These are phyloP conservation scores for Aspergillus japonicus DNA, from an alignment of 2,329 filamentous ascomycete genomes.

Conservation along the genomic window DNA sequence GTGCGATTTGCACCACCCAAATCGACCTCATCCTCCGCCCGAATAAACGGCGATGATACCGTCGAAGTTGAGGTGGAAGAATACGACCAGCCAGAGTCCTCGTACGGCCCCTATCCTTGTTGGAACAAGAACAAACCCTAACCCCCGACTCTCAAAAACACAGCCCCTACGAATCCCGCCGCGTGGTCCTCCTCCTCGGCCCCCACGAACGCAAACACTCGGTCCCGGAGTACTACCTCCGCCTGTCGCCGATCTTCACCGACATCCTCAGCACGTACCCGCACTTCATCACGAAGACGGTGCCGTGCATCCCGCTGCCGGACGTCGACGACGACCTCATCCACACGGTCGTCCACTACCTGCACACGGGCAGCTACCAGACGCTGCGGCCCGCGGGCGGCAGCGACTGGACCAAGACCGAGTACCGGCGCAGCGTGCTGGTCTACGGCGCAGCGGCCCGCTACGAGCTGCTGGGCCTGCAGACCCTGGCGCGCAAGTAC, in stretches of 20 bases:
- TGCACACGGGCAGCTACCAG: background rate
- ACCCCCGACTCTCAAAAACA: background rate
- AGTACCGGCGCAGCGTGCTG: slow-evolving; percentile 6
- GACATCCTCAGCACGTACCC: slow-evolving; percentile 6
- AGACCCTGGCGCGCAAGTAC: slow-evolving; percentile 1
- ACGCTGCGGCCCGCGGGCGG: background rate
- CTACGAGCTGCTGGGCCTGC: background rate
- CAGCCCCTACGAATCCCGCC: slow-evolving; percentile 2
- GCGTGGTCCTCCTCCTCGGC: background rate
- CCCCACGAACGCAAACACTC: slow-evolving; percentile 4
- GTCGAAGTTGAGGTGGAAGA: background rate
- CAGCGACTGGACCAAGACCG: slow-evolving; percentile 6
- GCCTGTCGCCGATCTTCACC: background rate
- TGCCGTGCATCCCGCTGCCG: slow-evolving; percentile 1
- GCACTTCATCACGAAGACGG: slow-evolving; percentile 1
- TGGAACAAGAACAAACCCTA: background rate
- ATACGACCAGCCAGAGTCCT: slow-evolving; percentile 5
- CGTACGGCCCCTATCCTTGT: background rate
- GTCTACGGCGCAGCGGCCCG: background rate
- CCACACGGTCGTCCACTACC: slow-evolving; percentile 4
- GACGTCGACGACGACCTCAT: slow-evolving; percentile 8
- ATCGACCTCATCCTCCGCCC: background rate
- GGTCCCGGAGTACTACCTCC: slow-evolving; percentile 4
- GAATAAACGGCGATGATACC: background rate
- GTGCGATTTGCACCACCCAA: background rate